Conservation (phyloP, 2,329 filamentous ascomycete species). For the Colletotrichum higginsianum region DNA sequence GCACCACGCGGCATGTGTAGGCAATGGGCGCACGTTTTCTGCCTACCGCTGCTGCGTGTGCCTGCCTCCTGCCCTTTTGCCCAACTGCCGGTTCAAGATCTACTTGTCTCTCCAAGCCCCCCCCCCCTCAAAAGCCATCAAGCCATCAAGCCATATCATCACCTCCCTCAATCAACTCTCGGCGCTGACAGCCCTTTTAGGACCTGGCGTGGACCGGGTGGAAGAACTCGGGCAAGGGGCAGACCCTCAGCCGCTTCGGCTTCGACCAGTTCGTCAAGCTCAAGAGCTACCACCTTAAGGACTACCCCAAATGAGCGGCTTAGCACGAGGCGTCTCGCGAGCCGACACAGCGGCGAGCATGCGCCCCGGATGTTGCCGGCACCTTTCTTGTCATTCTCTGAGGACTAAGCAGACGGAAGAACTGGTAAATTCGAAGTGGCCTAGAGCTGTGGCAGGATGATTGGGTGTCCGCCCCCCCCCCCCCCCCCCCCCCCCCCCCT, state of each 20-base stretch:
- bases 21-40: neutral
- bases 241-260: constrained; percentile 89
- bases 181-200: constrained; percentile 57
- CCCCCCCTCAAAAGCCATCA: neutral
- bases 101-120: neutral
- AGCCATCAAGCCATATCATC: constrained; percentile 39
- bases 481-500: too few relatives aligned
- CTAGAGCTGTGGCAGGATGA: neutral
- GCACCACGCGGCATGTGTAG: neutral
- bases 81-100: neutral
- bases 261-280: constrained; percentile 97
- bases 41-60: neutral
- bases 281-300: constrained; percentile 95
- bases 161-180: neutral
- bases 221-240: constrained; percentile 96
- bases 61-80: neutral
- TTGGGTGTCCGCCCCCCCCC: too few relatives aligned
- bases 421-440: neutral
- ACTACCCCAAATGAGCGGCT: constrained; percentile 73
- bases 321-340: constrained; percentile 17
- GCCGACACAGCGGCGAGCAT: neutral
- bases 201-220: constrained; percentile 97
- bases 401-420: neutral
- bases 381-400: neutral
- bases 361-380: neutral